Evolutionary conservation across 495 filamentous ascomycete genomes (phyloP).

Genomic region (Neurospora cerealis): DNA sequence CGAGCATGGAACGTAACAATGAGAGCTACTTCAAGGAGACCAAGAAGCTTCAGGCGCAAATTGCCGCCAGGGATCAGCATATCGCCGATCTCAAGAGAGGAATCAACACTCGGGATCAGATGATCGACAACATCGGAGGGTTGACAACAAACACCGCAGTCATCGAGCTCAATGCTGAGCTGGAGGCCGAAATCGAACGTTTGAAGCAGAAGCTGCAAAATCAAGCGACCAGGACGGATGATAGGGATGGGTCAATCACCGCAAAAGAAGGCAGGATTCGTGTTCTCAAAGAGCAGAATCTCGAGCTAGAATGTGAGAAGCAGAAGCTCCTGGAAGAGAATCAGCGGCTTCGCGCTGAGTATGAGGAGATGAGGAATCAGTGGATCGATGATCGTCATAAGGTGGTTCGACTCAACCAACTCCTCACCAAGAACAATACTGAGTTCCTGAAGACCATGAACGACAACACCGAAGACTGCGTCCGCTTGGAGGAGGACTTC

Average conservation of each 20-base stretch:
- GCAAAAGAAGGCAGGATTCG: constrained; percentile 17
- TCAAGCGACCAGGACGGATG: constrained; percentile 6
- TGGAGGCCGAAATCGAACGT: constrained; percentile 25
- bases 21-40: constrained; percentile 37
- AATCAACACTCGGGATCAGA: constrained; percentile 21
- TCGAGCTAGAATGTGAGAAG: constrained; percentile 23
- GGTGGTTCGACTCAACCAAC: constrained; percentile 20
- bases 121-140: constrained; percentile 24
- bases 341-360: constrained; percentile 17
- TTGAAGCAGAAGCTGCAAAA: constrained; percentile 24
- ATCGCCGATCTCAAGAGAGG: constrained; percentile 27
- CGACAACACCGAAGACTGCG: constrained; percentile 19
- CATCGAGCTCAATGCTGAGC: constrained; percentile 23
- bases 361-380: constrained; percentile 17
- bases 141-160: constrained; percentile 23
- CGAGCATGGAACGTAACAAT: constrained; percentile 35
- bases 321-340: constrained; percentile 23
- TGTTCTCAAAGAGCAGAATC: constrained; percentile 25
- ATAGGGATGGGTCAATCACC: constrained; percentile 17
- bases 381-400: constrained; percentile 21
- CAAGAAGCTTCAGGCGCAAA: constrained; percentile 32
- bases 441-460: constrained; percentile 17
- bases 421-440: constrained; percentile 17
- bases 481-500: constrained; percentile 22
- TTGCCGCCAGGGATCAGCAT: constrained; percentile 26